A percentile compares a stretch with the other conserved stretches of the same genome.
Conservation (phyloP, 2,329 filamentous ascomycete species). For the Arthrobotrys megalospora region DNA sequence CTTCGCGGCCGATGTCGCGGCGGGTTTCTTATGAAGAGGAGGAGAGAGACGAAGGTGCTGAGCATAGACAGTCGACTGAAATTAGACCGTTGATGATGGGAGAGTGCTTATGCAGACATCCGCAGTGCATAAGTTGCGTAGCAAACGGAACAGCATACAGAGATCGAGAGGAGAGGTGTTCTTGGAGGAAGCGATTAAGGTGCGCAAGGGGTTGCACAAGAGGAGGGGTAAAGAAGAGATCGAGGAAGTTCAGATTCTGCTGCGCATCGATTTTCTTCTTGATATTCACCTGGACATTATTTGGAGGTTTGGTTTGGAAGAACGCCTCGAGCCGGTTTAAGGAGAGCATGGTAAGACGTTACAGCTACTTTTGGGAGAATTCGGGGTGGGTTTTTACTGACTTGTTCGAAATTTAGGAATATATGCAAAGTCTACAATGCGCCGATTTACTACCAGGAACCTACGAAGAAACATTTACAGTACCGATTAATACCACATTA, state of each 20-base stretch:
- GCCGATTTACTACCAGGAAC: conserved; percentile 28
- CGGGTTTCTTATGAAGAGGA: conserved; percentile 55
- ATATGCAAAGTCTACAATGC: conserved; percentile 21
- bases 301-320: conserved; percentile 53
- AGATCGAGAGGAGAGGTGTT: conserved; percentile 15
- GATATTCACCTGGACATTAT: conserved; percentile 50
- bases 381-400: background rate
- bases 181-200: conserved; percentile 38
- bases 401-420: conserved; percentile 30
- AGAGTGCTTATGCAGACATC: conserved; percentile 52
- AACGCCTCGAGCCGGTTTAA: conserved; percentile 27
- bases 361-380: background rate
- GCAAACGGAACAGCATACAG: conserved; percentile 42
- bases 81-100: conserved; percentile 41
- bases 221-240: conserved; percentile 39
- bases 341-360: conserved; percentile 42
- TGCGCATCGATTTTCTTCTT: conserved; percentile 44
- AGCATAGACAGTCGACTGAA: conserved; percentile 9
- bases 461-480: conserved; percentile 48
- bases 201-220: conserved; percentile 51
- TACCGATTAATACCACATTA: conserved; percentile 42
- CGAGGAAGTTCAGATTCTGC: conserved; percentile 58
- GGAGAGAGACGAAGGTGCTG: conserved; percentile 9
- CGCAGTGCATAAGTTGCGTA: conserved; percentile 56
- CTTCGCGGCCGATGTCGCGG: conserved; percentile 41